Conservation (phyloP, 2,329 filamentous ascomycete species). For the Penicillium psychrosexuale region DNA sequence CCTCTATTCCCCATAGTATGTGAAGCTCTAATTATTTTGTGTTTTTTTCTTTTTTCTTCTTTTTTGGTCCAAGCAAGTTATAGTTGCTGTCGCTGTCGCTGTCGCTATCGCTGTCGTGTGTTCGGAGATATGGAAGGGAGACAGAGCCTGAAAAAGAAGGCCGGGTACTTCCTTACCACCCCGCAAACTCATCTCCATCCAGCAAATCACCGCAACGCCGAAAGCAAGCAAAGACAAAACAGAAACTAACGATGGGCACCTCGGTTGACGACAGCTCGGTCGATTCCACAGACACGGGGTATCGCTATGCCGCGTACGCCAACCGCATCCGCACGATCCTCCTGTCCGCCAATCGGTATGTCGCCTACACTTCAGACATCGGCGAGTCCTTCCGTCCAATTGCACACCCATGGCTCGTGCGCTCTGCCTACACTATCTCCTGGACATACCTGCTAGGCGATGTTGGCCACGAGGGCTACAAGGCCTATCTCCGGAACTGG, state of each 20-base stretch:
- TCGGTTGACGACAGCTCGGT: slow-evolving; percentile 53
- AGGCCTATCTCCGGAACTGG: slow-evolving; percentile 86
- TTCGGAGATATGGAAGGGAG: background rate
- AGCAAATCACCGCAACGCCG: slow-evolving; percentile 1
- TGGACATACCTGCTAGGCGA: slow-evolving; percentile 93
- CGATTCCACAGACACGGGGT: slow-evolving; percentile 77
- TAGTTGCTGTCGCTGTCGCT: background rate
- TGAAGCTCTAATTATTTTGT: slow-evolving; percentile 19
- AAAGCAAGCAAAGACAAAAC: background rate
- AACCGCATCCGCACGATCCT: slow-evolving; percentile 81
- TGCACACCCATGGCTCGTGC: slow-evolving; percentile 78
- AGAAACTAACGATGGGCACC: slow-evolving; percentile 16
- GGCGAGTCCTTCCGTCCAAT: slow-evolving; percentile 94
- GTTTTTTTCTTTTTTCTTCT: background rate
- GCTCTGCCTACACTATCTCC: slow-evolving; percentile 80
- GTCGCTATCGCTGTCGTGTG: background rate
- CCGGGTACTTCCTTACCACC: background rate
- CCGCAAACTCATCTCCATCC: background rate
- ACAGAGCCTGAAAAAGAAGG: background rate
- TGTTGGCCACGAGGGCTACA: slow-evolving; percentile 90
- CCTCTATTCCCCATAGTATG: slow-evolving; percentile 74
- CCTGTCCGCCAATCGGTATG: slow-evolving; percentile 86
- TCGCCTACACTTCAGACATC: slow-evolving; percentile 94
- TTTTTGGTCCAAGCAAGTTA: background rate
- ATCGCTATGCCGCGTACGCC: slow-evolving; percentile 92